Conservation (phyloP, 2,329 filamentous ascomycete genomes). For the Lomentospora prolificans region DNA sequence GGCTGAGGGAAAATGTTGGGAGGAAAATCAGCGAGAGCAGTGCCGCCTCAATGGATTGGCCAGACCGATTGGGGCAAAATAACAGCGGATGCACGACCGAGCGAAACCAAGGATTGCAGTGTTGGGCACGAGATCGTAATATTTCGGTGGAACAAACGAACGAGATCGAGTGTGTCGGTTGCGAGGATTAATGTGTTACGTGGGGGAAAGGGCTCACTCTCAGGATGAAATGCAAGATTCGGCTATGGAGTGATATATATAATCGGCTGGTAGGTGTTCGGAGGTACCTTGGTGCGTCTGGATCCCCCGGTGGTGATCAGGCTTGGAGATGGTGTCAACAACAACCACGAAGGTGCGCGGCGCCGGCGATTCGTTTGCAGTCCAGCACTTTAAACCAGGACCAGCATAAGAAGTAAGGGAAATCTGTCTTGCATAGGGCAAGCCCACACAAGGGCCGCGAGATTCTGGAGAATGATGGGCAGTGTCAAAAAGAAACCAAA, state of each 20-base stretch:
- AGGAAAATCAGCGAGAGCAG: not conserved
- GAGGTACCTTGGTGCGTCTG: not conserved
- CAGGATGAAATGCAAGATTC: conserved; percentile 1
- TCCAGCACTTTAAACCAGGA: not conserved
- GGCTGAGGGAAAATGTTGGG: not conserved
- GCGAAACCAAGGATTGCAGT: not conserved
- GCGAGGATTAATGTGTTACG: not conserved
- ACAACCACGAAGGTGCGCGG: not conserved
- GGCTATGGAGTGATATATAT: conserved; percentile 2
- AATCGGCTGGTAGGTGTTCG: not conserved
- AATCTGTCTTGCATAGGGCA: not conserved
- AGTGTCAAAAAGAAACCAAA: not conserved
- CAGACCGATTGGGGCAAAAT: too few species aligned
- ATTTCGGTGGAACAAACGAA: not conserved
- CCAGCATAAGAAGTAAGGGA: not conserved
- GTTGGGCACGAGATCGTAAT: not conserved
- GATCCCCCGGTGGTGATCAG: conserved; percentile 1
- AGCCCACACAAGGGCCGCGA: not conserved
- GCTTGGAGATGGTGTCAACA: not conserved
- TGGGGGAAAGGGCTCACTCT: not conserved
- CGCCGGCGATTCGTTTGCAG: not conserved
- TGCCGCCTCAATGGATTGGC: too few species aligned
- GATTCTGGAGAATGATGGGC: not conserved
- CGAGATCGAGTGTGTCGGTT: not conserved
- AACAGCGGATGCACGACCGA: too few species aligned